phyloP scores from a whole-genome alignment of 495 filamentous ascomycete species.

The Penicillium argentinense region DNA sequence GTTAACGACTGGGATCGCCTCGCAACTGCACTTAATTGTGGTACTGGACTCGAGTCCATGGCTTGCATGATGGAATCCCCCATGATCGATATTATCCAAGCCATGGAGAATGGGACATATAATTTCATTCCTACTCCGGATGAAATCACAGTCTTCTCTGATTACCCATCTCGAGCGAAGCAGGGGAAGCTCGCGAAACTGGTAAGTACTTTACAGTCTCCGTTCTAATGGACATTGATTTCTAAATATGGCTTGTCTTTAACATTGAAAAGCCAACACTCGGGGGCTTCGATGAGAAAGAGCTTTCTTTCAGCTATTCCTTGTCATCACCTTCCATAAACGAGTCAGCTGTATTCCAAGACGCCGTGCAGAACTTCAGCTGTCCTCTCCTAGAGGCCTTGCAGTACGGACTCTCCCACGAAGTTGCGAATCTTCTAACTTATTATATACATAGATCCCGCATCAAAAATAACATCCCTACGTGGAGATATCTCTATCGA shows the following conservation, averaged over 20 bases:
- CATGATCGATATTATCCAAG: neutral
- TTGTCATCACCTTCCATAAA: neutral
- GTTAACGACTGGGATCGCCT: neutral
- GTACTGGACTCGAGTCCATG: neutral
- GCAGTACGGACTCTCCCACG: no score
- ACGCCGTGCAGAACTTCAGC: neutral
- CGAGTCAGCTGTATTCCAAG: neutral
- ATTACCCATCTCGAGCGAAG: slow-evolving; percentile 4
- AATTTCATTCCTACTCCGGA: slow-evolving; percentile 9
- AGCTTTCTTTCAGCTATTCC: slow-evolving; percentile 2
- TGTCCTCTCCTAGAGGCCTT: neutral
- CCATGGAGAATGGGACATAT: slow-evolving; percentile 3
- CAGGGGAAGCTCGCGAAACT: neutral
- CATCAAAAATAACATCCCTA: slow-evolving; percentile 27
- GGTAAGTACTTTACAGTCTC: neutral
- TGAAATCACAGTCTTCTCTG: slow-evolving; percentile 9
- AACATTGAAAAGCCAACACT: slow-evolving; percentile 2
- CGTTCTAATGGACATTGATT: neutral
- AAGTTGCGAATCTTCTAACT: no score
- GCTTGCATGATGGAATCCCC: slow-evolving; percentile 3
- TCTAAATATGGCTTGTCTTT: neutral
- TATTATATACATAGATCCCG: slow-evolving; percentile 10
- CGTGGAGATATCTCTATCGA: slow-evolving; percentile 51
- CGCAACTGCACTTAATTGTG: neutral
- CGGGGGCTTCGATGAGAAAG: slow-evolving; percentile 8